phyloP scores from a whole-genome alignment of 2,329 filamentous ascomycete species.

The Atkinsonella hypoxylon region DNA sequence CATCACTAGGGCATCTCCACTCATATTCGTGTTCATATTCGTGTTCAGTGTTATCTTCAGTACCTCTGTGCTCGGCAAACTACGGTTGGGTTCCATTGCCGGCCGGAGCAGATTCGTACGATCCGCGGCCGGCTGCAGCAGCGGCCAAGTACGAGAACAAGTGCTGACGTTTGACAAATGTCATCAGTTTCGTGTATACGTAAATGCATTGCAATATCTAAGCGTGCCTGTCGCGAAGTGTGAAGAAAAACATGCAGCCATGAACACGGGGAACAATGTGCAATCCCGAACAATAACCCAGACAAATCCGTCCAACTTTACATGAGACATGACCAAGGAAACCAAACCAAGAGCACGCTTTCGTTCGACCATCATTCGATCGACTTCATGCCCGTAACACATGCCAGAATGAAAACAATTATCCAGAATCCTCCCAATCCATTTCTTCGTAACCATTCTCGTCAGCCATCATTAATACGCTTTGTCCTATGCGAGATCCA shows the following conservation, averaged over 20 bases:
- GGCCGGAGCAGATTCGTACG: neutral
- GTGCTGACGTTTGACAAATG: neutral
- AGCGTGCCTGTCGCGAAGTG: neutral
- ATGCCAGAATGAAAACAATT: slow-evolving; percentile 9
- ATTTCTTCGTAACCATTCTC: slow-evolving; percentile 18
- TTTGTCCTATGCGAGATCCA: slow-evolving; percentile 4
- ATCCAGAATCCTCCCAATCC: slow-evolving; percentile 9
- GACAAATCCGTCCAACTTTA: neutral
- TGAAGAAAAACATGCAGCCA: neutral
- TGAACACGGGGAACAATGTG: neutral
- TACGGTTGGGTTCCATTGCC: neutral
- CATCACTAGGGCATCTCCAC: no score
- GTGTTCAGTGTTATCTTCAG: neutral
- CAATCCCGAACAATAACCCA: neutral
- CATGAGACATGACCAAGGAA: neutral
- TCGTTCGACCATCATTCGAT: neutral
- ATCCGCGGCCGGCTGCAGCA: neutral
- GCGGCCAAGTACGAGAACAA: neutral
- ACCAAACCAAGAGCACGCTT: neutral
- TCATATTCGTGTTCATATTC: neutral
- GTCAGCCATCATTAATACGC: slow-evolving; percentile 19
- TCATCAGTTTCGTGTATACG: neutral
- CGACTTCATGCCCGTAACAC: slow-evolving; percentile 1
- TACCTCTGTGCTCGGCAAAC: neutral
- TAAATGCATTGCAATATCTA: neutral